Base-by-base conservation (phyloP, 1,139 yeast genomes). In the Yamadazyma oceani region DNA sequence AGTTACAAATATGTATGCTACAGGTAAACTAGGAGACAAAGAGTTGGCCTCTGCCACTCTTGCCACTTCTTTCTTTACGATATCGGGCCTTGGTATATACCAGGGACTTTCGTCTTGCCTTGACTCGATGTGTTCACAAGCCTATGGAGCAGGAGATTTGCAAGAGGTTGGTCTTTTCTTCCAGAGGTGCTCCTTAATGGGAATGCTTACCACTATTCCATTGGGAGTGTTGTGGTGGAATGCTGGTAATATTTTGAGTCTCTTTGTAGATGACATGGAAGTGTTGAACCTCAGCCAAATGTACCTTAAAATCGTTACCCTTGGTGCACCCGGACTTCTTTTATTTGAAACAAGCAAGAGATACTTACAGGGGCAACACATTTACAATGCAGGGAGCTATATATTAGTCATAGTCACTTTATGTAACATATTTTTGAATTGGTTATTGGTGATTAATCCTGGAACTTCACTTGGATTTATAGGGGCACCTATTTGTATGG, bases 401-500 rank as follows among this genome's bases (percentile, higher is more conserved):
- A 58, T 64, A 13, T 49, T 67, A 32, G 36, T 57, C 14, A 35
- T 64, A 2, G 60, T 59, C 11, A 60, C 64, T 1, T 71, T 72
- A 1, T 31, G 63, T 34, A 66, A 62, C 44, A 55, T 58, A n/a
- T 23, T 60, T 11, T 50, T 66, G 41, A 80, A 58, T 43, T 75
- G 66, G 58, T 49, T 53, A 26, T 68, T 64, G 56, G 88, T 85
- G 31, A 70, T 75, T 64, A 59, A 62, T 28, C 54, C 56, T 12
- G 10, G 21, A 4, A 27, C 30, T 9, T 27, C 30, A 3, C 10
- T 27, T n/a, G 85, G 85, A 1, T 77, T 70, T 42, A 51, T 69
- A 32, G 89, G 89, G 0, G 86, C 90, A 0, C 86, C 90, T 2
- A 54, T 78, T 9, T 77, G 86, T 2, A 76, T 80, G 36, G 75